These are phyloP conservation scores for Talaromyces atroroseus DNA, from an alignment of 2,329 filamentous ascomycete genomes.

Conservation along the genomic window DNA sequence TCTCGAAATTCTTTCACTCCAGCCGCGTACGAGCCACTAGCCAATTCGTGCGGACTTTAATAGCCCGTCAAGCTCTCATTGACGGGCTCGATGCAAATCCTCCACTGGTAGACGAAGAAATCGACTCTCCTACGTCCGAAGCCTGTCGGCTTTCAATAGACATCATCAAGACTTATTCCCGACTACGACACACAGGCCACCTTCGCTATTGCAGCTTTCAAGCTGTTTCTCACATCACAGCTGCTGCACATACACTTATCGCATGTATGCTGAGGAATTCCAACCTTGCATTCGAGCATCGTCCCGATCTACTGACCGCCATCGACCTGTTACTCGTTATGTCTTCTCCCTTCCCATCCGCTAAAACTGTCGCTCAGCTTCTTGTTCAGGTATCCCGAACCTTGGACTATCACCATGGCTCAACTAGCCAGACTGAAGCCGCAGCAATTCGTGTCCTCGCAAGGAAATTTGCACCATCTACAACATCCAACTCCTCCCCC, in stretches of 20 bases:
- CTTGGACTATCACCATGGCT: not conserved
- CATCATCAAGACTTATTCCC: not conserved
- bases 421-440: not conserved
- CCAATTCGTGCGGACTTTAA: not conserved
- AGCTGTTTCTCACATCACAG: conserved; percentile 1
- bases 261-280: not conserved
- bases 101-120: not conserved
- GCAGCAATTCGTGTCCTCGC: not conserved
- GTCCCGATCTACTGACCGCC: not conserved
- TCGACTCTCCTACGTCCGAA: not conserved
- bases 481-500: not conserved
- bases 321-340: not conserved
- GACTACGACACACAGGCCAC: not conserved
- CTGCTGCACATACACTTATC: conserved; percentile 1
- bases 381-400: conserved; percentile 1
- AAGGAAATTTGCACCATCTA: not conserved
- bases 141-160: not conserved
- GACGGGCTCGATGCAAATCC: not conserved
- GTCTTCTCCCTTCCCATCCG: not conserved
- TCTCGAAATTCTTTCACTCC: not conserved
- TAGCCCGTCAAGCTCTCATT: not conserved
- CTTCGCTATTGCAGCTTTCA: not conserved
- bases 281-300: not conserved
- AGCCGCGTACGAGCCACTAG: not conserved
- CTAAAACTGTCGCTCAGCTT: conserved; percentile 1